Base-by-base conservation (phyloP, 352 stramenopile genomes). In the Globisporangium lucens region DNA sequence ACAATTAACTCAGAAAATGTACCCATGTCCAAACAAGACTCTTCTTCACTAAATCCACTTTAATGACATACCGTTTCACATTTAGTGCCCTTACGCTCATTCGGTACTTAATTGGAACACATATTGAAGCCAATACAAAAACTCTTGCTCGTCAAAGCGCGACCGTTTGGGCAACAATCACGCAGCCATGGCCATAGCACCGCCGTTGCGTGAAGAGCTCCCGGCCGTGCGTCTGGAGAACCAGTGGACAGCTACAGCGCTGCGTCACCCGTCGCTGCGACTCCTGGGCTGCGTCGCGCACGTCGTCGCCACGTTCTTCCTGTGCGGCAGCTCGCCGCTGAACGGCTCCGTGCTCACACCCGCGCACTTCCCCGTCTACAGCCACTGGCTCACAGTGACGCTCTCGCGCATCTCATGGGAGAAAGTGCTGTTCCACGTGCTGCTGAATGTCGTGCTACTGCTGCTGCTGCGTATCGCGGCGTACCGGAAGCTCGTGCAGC, bases 301-400 rank as follows among this genome's bases (percentile, higher is more conserved):
- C 20, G n/a, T 76, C 33, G 13, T 74, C 33, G 61, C 68, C 10
- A 78, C 65, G 49, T 84, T 88, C 67, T 69, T 79, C 24, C 35
- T 78, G 29, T 77, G 72, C 43, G 66, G 70, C 22, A 80, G 69
- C 49, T 88, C 79, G 36, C 79, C 82, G 13, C 69, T 90, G 13
- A 52, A 76, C 15, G 72, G 69, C 29, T 79, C 78, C 17, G 46
- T 72, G 1, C 63, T 75, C 29, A 59, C 61, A 15, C 78, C 76
- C 10, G 68, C 63, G 13, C 57, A 46, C 22, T 87, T 89, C 53
- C 82, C 82, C 1, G 64, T 87, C 41, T 79, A 79, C 55, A 70
- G 76, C 2, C 51, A 80, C 20, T 61, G 80, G 22, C 30, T 74
- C 0, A 66, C 70, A 10, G 69, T 73, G 17, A 29, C 68, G 3